Percentiles rank a stretch among this genome's conserved stretches.
These are phyloP conservation scores for Phyllosticta citrichinensis DNA, from an alignment of 2,329 filamentous ascomycete genomes.

Conservation along the genomic window DNA sequence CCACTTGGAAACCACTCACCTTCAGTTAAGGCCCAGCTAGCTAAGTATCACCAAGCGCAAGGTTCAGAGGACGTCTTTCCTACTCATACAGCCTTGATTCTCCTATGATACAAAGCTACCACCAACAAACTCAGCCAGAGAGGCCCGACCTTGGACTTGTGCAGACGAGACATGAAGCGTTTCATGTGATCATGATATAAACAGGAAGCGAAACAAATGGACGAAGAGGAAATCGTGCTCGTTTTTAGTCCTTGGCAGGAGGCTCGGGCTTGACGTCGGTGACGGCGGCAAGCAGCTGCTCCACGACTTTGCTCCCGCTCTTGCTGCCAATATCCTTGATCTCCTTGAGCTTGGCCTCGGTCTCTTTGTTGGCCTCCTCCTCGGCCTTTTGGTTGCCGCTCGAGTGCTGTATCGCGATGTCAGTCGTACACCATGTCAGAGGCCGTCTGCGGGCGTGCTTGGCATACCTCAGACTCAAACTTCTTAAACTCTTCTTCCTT, in stretches of 20 bases:
- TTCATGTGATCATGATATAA: neutral
- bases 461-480: constrained; percentile 67
- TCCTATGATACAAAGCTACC: neutral
- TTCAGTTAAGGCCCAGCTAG: neutral
- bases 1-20: neutral
- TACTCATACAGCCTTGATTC: neutral
- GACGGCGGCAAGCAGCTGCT: constrained; percentile 76
- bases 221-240: constrained; percentile 1
- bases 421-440: neutral
- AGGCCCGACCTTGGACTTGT: neutral
- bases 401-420: constrained; percentile 58
- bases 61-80: neutral
- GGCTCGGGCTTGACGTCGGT: constrained; percentile 70
- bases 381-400: constrained; percentile 73
- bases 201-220: neutral
- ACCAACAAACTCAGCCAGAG: neutral
- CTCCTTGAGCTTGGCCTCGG: constrained; percentile 68
- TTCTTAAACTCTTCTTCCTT: constrained; percentile 95
- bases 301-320: constrained; percentile 67
- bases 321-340: constrained; percentile 75
- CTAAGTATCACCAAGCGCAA: neutral
- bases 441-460: neutral
- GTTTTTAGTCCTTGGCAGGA: constrained; percentile 23
- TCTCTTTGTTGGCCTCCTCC: constrained; percentile 66
- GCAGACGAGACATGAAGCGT: constrained; percentile 1